These are phyloP conservation scores for Paraglomus brasilianum DNA, from an alignment of 192 early-diverging fungal genomes.

Conservation along the genomic window DNA sequence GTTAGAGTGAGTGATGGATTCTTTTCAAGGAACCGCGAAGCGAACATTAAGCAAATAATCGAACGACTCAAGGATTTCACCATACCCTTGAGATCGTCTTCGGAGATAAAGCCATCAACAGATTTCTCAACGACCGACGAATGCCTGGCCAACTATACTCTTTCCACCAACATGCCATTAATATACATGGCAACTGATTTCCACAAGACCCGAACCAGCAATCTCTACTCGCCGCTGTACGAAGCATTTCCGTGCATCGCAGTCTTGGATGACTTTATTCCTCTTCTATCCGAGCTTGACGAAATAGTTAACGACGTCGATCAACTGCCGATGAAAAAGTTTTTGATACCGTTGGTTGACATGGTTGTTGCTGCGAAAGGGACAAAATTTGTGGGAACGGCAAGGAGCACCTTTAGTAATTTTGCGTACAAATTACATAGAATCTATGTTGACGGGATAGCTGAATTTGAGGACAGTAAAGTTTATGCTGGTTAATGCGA, in stretches of 20 bases:
- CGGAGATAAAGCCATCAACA: not conserved
- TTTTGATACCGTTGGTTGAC: constrained; percentile 57
- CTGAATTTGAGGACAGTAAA: not conserved
- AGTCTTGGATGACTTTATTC: constrained; percentile 46
- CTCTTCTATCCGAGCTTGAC: constrained; percentile 33
- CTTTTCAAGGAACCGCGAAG: constrained; percentile 12
- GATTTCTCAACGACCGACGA: not conserved
- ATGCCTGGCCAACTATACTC: constrained; percentile 24
- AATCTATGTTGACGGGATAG: not conserved
- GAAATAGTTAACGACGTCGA: constrained; percentile 42
- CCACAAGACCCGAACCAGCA: constrained; percentile 41
- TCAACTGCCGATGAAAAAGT: constrained; percentile 42
- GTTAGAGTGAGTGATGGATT: constrained; percentile 37
- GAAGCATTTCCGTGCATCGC: constrained; percentile 47
- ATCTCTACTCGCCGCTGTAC: constrained; percentile 44
- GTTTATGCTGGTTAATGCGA: no score
- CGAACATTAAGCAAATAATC: not conserved
- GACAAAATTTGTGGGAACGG: constrained; percentile 50
- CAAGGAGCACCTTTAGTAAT: constrained; percentile 48
- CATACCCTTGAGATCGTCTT: no score
- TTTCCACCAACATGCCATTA: constrained; percentile 36
- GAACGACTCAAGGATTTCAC: not conserved
- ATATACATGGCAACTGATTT: constrained; percentile 58
- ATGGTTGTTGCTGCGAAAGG: constrained; percentile 54
- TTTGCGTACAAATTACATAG: constrained; percentile 8